These are phyloP conservation scores for Clarireedia hainanense DNA, from an alignment of 2,329 filamentous ascomycete genomes.

Conservation along the genomic window DNA sequence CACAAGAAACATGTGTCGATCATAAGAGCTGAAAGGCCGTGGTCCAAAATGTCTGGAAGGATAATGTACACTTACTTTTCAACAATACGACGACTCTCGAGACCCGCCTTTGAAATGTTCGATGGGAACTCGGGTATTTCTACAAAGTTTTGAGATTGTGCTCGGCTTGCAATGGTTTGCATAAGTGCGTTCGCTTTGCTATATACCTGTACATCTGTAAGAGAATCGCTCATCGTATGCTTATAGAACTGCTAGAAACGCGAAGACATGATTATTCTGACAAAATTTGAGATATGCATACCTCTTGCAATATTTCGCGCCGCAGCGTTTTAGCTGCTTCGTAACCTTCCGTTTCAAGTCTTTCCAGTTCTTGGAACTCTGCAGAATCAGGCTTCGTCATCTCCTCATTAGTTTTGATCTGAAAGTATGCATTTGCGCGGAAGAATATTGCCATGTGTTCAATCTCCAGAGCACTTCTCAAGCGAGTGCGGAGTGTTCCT, in stretches of 20 bases:
- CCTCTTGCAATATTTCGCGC: slow-evolving; percentile 64
- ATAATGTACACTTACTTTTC: neutral
- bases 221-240: too few relatives aligned
- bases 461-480: slow-evolving; percentile 69
- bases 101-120: slow-evolving; percentile 42
- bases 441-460: slow-evolving; percentile 82
- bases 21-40: too few relatives aligned
- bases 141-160: slow-evolving; percentile 46
- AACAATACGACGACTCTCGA: slow-evolving; percentile 3
- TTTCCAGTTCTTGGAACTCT: slow-evolving; percentile 58
- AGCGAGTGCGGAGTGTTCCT: slow-evolving; percentile 51
- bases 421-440: slow-evolving; percentile 72
- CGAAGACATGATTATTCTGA: slow-evolving; percentile 16
- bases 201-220: neutral
- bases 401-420: slow-evolving; percentile 65
- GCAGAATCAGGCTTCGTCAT: slow-evolving; percentile 59
- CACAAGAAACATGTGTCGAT: neutral
- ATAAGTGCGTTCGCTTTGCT: slow-evolving; percentile 57
- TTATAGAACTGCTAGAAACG: too few relatives aligned
- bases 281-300: slow-evolving; percentile 6
- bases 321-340: slow-evolving; percentile 70
- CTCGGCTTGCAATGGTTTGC: slow-evolving; percentile 48
- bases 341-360: slow-evolving; percentile 64
- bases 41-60: too few relatives aligned
- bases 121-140: slow-evolving; percentile 53